Percentiles rank a stretch among this genome's conserved stretches.
Evolutionary conservation across 108 stramenopile species (phyloP).

Genomic region (Licmophora abbreviata): DNA sequence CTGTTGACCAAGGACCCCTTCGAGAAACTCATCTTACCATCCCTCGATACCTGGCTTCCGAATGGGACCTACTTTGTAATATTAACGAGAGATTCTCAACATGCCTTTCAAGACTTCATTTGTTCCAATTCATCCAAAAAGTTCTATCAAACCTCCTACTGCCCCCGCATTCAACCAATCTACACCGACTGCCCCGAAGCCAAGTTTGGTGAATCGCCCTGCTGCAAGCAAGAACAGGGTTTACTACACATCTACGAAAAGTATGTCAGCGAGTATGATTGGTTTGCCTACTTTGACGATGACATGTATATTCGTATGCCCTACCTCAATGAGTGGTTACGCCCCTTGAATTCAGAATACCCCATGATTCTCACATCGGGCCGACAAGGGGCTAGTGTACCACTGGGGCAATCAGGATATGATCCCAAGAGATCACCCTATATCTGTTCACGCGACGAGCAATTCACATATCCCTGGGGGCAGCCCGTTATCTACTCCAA

Average conservation of each 20-base stretch:
- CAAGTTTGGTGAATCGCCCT: conserved; percentile 21
- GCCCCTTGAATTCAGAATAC: background rate
- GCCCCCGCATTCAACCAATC: conserved; percentile 15
- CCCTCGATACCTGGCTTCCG: conserved; percentile 1
- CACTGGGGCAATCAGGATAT: conserved; percentile 1
- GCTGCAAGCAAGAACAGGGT: conserved; percentile 28
- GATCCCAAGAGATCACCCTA: background rate
- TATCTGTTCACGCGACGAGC: background rate
- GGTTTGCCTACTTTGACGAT: conserved; percentile 23
- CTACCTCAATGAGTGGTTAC: background rate
- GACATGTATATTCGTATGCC: conserved; percentile 13
- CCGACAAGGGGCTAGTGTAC: background rate
- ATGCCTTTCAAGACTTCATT: background rate
- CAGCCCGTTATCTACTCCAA: conserved; percentile 19
- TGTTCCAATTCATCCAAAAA: background rate
- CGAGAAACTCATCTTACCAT: background rate
- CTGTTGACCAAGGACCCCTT: background rate
- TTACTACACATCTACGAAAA: conserved; percentile 13
- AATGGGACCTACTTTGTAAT: too few species aligned
- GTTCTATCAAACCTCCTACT: conserved; percentile 1
- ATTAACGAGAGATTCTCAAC: too few species aligned
- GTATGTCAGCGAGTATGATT: conserved; percentile 15
- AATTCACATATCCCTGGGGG: conserved; percentile 26
- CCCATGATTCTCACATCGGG: background rate
- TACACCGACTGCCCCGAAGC: conserved; percentile 28